phyloP scores from a whole-genome alignment of 768 basidiomycete species.

The Tricholomella constricta region DNA sequence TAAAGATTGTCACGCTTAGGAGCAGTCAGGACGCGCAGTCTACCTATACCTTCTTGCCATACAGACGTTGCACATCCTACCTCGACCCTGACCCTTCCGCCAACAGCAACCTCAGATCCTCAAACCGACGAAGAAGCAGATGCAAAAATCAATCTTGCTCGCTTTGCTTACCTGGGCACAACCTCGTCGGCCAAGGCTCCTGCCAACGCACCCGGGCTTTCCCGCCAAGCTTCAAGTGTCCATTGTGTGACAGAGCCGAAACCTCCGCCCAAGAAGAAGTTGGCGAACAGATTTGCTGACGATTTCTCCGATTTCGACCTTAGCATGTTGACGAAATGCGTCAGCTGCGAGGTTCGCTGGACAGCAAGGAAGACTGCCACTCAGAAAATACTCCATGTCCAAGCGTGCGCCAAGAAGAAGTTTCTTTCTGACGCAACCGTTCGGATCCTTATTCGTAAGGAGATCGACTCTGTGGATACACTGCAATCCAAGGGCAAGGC shows the following conservation, averaged over 20 bases:
- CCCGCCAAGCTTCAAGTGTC: conserved; percentile 12
- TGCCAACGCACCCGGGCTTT: background rate
- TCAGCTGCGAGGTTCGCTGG: conserved; percentile 68
- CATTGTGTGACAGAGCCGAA: conserved; percentile 12
- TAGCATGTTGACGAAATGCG: conserved; percentile 52
- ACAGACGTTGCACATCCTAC: background rate
- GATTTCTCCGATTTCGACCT: conserved; percentile 52
- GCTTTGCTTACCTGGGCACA: conserved; percentile 38
- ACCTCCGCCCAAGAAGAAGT: conserved; percentile 15
- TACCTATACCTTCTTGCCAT: background rate
- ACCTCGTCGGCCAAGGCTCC: conserved; percentile 8
- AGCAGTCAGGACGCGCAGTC: too few species aligned
- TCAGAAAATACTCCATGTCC: conserved; percentile 70
- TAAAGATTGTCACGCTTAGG: background rate
- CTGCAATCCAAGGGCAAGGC: conserved; percentile 20
- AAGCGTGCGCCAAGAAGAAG: conserved; percentile 66
- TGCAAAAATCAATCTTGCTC: conserved; percentile 31
- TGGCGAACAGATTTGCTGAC: conserved; percentile 23
- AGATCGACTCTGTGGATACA: conserved; percentile 30
- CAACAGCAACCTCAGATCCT: background rate
- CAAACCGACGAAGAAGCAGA: conserved; percentile 32
- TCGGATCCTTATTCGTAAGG: conserved; percentile 49
- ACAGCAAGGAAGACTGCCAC: conserved; percentile 62
- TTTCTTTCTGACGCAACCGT: conserved; percentile 57
- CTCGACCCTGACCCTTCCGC: background rate